These are phyloP conservation scores for Candida nanaspora DNA, from an alignment of 805 yeast species.

Conservation along the genomic window DNA sequence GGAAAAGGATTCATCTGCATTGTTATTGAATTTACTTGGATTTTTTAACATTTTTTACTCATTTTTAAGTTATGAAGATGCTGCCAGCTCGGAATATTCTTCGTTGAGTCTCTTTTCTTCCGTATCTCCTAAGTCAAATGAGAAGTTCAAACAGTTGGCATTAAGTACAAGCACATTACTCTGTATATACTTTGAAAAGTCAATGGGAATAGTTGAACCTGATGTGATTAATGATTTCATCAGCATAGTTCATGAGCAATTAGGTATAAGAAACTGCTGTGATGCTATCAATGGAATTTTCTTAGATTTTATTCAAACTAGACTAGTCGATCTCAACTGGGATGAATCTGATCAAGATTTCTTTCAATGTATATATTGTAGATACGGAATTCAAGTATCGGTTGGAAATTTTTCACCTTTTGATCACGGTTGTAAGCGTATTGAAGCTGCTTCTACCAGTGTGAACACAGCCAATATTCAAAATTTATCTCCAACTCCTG, in stretches of 20 bases:
- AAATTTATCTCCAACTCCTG: too few species aligned
- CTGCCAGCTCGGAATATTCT: slow-evolving; percentile 24
- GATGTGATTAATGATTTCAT: slow-evolving; percentile 38
- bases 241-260: slow-evolving; percentile 59
- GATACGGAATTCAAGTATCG: slow-evolving; percentile 60
- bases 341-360: slow-evolving; percentile 55
- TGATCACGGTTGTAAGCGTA: slow-evolving; percentile 50
- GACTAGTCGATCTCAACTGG: slow-evolving; percentile 36
- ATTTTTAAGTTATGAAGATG: slow-evolving; percentile 48
- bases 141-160: slow-evolving; percentile 38
- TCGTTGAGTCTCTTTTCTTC: slow-evolving; percentile 33
- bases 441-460: background rate
- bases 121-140: slow-evolving; percentile 35
- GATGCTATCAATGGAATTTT: slow-evolving; percentile 56
- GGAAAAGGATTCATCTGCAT: too few species aligned
- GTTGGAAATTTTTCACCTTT: slow-evolving; percentile 54
- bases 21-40: too few species aligned
- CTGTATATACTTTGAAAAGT: slow-evolving; percentile 27
- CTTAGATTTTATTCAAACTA: slow-evolving; percentile 49
- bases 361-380: slow-evolving; percentile 72
- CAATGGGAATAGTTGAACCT: background rate
- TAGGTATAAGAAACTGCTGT: slow-evolving; percentile 69
- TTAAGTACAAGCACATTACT: slow-evolving; percentile 31
- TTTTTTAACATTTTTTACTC: slow-evolving; percentile 39
- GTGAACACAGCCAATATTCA: too few species aligned